These are phyloP conservation scores for Rhytidiadelphus loreus DNA, from an alignment of 225 moss, liverwort and hornwort species.

Conservation along the genomic window DNA sequence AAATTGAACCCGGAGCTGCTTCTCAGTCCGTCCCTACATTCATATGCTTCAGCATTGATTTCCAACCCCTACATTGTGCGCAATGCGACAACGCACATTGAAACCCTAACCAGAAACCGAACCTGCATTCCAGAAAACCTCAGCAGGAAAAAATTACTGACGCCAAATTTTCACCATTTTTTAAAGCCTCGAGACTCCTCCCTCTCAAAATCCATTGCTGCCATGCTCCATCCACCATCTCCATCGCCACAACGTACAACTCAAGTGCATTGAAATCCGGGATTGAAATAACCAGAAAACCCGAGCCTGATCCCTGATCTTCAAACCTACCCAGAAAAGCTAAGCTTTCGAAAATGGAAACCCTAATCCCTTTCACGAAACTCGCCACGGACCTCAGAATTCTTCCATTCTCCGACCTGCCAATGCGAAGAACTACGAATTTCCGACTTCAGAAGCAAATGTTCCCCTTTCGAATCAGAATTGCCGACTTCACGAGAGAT, in stretches of 20 bases:
- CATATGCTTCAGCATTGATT: not conserved
- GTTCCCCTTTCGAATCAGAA: not conserved
- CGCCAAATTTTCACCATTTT: not conserved
- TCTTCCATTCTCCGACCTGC: not conserved
- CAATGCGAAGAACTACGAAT: not conserved
- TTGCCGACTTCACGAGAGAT: not conserved
- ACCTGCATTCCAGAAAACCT: not conserved
- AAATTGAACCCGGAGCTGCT: not conserved
- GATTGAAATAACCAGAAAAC: not conserved
- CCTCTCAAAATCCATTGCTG: not conserved
- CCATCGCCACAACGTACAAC: not conserved
- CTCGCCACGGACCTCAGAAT: not conserved
- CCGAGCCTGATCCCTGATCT: not conserved
- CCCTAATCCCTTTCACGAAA: not conserved
- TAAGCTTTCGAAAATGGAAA: not conserved
- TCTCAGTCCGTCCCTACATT: not conserved
- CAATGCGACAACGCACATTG: not conserved
- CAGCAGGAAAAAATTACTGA: not conserved
- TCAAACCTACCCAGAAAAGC: not conserved
- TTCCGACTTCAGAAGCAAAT: not conserved
- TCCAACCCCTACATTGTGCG: not conserved
- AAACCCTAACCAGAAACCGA: constrained; percentile 5
- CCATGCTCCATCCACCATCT: not conserved
- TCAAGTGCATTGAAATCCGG: not conserved
- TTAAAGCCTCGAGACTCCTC: not conserved